Percentiles rank a stretch among this genome's conserved stretches.
Conservation (phyloP, 352 stramenopile species). For the Salisapilia sapeloensis region DNA sequence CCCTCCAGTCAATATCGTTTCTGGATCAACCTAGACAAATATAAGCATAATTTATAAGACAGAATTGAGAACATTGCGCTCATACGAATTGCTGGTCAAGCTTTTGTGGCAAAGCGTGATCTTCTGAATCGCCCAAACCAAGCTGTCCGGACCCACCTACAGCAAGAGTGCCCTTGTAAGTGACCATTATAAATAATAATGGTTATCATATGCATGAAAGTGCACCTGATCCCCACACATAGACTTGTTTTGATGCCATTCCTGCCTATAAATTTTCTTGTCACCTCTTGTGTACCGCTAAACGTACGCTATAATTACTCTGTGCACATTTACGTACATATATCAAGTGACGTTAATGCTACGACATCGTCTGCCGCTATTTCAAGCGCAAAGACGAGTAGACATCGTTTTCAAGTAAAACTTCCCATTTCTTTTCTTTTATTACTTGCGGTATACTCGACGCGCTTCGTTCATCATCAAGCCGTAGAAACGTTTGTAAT, state of each 20-base stretch:
- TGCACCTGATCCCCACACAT: constrained; percentile 46
- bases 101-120: constrained; percentile 38
- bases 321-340: no score
- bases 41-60: no score
- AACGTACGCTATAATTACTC: no score
- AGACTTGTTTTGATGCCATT: no score
- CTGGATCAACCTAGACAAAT: constrained; percentile 5
- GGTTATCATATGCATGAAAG: neutral
- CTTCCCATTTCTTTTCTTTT: no score
- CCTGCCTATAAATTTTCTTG: no score
- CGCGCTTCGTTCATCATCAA: constrained; percentile 69
- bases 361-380: no score
- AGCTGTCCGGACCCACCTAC: constrained; percentile 49
- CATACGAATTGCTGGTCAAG: no score
- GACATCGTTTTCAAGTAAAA: no score
- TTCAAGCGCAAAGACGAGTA: no score
- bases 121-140: constrained; percentile 24
- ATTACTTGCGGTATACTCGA: constrained; percentile 42
- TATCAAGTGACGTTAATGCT: no score
- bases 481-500: constrained; percentile 67
- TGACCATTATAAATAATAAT: neutral
- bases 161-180: neutral
- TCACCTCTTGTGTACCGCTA: neutral
- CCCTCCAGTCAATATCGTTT: constrained; percentile 30
- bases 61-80: no score